A percentile compares a stretch with the other conserved stretches of the same genome.
phyloP scores from a whole-genome alignment of 2,329 filamentous ascomycete genomes.

The Fusarium dimerum region DNA sequence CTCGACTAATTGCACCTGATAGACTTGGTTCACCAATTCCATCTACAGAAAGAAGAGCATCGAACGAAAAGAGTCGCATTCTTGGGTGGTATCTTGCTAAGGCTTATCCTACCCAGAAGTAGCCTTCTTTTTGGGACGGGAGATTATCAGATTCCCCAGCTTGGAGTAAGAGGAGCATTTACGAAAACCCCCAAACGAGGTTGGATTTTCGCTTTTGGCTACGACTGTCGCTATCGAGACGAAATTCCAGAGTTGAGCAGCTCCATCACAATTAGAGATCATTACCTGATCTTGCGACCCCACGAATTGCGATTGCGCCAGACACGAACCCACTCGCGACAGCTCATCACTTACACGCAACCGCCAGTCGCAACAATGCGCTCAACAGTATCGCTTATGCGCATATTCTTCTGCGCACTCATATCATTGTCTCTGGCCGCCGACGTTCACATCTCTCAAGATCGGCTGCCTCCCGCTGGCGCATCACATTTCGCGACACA shows the following conservation, averaged over 20 bases:
- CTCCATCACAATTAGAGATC: neutral
- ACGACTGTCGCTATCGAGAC: neutral
- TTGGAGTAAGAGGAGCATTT: neutral
- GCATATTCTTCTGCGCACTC: constrained; percentile 17
- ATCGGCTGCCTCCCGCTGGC: constrained; percentile 10
- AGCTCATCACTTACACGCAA: constrained; percentile 2
- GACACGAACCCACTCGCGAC: neutral
- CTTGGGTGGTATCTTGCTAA: too few relatives aligned
- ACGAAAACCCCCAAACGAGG: neutral
- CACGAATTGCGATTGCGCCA: neutral
- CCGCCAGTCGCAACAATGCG: constrained; percentile 16
- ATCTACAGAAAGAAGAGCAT: too few relatives aligned
- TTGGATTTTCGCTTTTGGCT: neutral
- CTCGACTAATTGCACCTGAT: too few relatives aligned
- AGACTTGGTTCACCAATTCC: too few relatives aligned
- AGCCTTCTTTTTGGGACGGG: too few relatives aligned
- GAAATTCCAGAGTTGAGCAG: neutral
- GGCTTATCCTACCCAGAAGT: too few relatives aligned
- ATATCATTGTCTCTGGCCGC: constrained; percentile 10
- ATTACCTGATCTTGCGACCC: neutral
- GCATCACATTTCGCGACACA: constrained; percentile 24
- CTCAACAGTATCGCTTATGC: constrained; percentile 12
- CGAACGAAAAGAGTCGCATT: too few relatives aligned
- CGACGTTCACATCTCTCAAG: constrained; percentile 16
- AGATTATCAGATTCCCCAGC: neutral